A percentile compares a stretch with the other conserved stretches of the same genome.
phyloP scores from a whole-genome alignment of 2,329 filamentous ascomycete species.

The Talaromyces sp. region DNA sequence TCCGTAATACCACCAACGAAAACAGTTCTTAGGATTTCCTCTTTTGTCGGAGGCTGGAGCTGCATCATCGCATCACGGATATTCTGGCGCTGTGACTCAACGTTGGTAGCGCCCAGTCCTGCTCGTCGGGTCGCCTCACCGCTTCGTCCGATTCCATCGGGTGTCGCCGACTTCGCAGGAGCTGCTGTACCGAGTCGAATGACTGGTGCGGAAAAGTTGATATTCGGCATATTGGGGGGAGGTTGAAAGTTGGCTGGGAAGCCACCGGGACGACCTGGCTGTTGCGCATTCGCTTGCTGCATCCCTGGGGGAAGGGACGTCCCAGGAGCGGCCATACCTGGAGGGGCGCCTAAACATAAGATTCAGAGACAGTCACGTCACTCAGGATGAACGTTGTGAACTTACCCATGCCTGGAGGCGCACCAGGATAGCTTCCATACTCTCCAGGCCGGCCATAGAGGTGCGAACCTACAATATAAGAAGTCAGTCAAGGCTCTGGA shows the following conservation, averaged over 20 bases:
- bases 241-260: slow-evolving; percentile 83
- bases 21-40: slow-evolving; percentile 87
- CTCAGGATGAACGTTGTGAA: slow-evolving; percentile 9
- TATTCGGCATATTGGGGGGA: slow-evolving; percentile 88
- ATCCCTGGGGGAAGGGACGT: slow-evolving; percentile 75
- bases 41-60: slow-evolving; percentile 75
- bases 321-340: slow-evolving; percentile 76
- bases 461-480: slow-evolving; percentile 30
- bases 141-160: slow-evolving; percentile 45
- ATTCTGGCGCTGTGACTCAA: slow-evolving; percentile 65
- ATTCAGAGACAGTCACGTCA: not conserved
- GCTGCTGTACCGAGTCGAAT: slow-evolving; percentile 82
- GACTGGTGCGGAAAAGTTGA: slow-evolving; percentile 96
- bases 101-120: slow-evolving; percentile 59
- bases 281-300: slow-evolving; percentile 68
- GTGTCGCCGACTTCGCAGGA: slow-evolving; percentile 57
- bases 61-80: slow-evolving; percentile 67
- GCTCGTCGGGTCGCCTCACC: slow-evolving; percentile 48
- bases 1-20: slow-evolving; percentile 85
- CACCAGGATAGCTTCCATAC: slow-evolving; percentile 69
- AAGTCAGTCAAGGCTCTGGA: not conserved
- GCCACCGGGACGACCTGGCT: slow-evolving; percentile 74
- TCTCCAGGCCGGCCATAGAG: slow-evolving; percentile 72
- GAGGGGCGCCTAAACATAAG: slow-evolving; percentile 57
- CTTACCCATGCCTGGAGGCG: slow-evolving; percentile 79